Conservation (phyloP, 2,329 filamentous ascomycete species). For the Phoma sp. region DNA sequence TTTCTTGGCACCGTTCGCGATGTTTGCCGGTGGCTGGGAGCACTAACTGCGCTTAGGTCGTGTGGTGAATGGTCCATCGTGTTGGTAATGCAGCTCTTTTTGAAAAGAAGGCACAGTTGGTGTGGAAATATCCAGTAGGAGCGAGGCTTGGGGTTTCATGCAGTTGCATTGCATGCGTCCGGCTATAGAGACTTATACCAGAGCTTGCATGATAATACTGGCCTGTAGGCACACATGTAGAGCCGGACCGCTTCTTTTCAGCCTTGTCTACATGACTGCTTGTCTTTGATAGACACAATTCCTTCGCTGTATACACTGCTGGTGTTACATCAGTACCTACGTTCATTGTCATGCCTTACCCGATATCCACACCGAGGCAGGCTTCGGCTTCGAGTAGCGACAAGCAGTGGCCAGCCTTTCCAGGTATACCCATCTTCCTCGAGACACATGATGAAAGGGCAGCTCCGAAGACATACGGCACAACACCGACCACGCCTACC, state of each 20-base stretch:
- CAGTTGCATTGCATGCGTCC: conserved; percentile 21
- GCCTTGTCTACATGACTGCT: conserved; percentile 5
- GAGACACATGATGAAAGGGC: conserved; percentile 24
- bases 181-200: conserved; percentile 19
- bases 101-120: conserved; percentile 30
- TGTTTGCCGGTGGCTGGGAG: conserved; percentile 24
- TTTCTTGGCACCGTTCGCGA: conserved; percentile 27
- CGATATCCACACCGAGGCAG: conserved; percentile 13
- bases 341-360: conserved; percentile 26
- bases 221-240: conserved; percentile 15
- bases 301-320: neutral
- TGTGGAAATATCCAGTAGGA: conserved; percentile 31
- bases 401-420: conserved; percentile 28
- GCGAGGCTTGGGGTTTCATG: conserved; percentile 31
- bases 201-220: conserved; percentile 26
- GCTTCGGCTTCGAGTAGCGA: conserved; percentile 10
- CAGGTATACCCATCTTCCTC: conserved; percentile 35
- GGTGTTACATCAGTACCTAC: conserved; percentile 5
- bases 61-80: conserved; percentile 32
- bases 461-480: conserved; percentile 23
- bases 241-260: conserved; percentile 15
- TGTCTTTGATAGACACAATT: conserved; percentile 5
- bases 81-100: conserved; percentile 28
- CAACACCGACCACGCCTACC: conserved; percentile 30
- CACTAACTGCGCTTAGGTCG: conserved; percentile 30